Conservation (phyloP, 2,329 filamentous ascomycete genomes). For the Cercospora sojina region DNA sequence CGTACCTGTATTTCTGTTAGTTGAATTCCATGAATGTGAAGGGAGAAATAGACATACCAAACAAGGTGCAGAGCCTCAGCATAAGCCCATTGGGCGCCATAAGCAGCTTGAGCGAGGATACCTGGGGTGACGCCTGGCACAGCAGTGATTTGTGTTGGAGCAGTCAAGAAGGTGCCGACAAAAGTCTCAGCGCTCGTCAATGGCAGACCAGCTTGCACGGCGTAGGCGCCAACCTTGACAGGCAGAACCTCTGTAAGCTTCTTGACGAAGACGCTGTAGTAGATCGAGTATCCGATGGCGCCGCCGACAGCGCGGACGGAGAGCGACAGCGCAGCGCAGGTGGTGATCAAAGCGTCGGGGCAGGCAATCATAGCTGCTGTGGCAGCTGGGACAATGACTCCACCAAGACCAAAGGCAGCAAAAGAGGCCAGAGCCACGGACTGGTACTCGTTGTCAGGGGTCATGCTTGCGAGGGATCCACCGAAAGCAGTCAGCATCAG, state of each 20-base stretch:
- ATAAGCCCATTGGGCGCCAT: conserved; percentile 29
- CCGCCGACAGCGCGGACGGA: conserved; percentile 35
- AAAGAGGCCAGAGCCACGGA: conserved; percentile 32
- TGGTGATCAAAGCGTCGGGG: conserved; percentile 36
- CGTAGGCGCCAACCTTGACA: conserved; percentile 25
- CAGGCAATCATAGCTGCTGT: conserved; percentile 36
- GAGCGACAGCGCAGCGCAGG: conserved; percentile 33
- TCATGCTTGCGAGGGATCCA: conserved; percentile 61
- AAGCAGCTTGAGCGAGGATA: conserved; percentile 20
- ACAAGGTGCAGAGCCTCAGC: conserved; percentile 27
- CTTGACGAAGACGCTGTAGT: conserved; percentile 35
- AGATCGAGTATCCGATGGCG: conserved; percentile 34
- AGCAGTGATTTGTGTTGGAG: conserved; percentile 15
- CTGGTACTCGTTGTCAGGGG: conserved; percentile 37
- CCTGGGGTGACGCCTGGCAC: conserved; percentile 27
- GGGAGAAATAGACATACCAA: conserved; percentile 18
- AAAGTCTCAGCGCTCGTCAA: conserved; percentile 21
- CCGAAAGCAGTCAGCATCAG: conserved; percentile 29
- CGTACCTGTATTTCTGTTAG: conserved; percentile 23
- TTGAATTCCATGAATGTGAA: neutral
- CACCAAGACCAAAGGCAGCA: conserved; percentile 42
- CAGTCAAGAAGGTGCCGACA: conserved; percentile 26
- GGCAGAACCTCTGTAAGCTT: conserved; percentile 29
- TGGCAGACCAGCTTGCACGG: conserved; percentile 28
- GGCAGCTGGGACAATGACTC: conserved; percentile 34